These are phyloP conservation scores for Lineolata rhizophorae DNA, from an alignment of 495 filamentous ascomycete species.

Conservation along the genomic window DNA sequence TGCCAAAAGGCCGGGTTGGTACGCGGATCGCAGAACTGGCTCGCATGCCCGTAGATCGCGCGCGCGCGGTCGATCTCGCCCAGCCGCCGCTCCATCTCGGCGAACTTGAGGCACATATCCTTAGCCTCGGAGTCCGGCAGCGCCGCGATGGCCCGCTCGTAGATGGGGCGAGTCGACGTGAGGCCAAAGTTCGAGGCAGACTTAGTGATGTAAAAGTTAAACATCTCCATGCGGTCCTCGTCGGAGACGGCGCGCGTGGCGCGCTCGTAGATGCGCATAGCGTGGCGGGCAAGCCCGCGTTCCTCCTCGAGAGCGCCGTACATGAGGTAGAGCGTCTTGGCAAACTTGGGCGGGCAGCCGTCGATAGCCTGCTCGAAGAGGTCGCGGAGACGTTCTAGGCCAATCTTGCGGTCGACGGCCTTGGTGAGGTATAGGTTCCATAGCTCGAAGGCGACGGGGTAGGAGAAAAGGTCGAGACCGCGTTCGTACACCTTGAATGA, in stretches of 20 bases:
- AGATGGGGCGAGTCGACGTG: conserved; percentile 87
- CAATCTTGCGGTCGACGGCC: conserved; percentile 83
- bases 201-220: conserved; percentile 98
- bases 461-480: conserved; percentile 88
- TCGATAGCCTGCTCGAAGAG: conserved; percentile 96
- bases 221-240: conserved; percentile 91
- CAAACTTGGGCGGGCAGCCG: conserved; percentile 85
- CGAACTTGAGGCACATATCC: conserved; percentile 98
- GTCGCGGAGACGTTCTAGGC: conserved; percentile 83
- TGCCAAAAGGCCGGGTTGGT: conserved; percentile 79
- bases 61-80: conserved; percentile 92
- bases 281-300: conserved; percentile 82
- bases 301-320: conserved; percentile 97
- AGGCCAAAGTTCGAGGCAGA: conserved; percentile 95
- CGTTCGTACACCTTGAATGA: conserved; percentile 96
- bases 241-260: conserved; percentile 91
- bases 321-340: conserved; percentile 91
- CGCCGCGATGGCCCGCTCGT: conserved; percentile 81
- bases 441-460: conserved; percentile 92
- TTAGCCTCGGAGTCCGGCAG: conserved; percentile 85
- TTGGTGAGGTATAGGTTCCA: conserved; percentile 99
- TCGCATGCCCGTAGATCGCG: conserved; percentile 89
- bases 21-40: conserved; percentile 90
- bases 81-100: conserved; percentile 91
- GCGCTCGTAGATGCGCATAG: conserved; percentile 97